Conservation (phyloP, 106 monocot genomes). For the Amphibolis antarctica region DNA sequence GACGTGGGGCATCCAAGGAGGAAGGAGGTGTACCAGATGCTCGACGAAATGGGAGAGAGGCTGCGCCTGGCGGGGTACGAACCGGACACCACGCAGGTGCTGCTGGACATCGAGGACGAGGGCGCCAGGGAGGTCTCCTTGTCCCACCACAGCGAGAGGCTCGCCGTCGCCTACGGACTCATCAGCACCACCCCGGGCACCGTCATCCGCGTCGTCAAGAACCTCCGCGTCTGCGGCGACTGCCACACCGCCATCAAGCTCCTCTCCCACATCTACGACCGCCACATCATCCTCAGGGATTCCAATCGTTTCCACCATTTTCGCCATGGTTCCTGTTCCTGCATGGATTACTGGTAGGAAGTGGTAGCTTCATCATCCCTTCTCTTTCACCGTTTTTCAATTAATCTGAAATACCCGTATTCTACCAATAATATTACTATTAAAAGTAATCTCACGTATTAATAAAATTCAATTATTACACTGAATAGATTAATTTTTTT, state of each 20-base stretch:
- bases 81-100: conserved; percentile 7
- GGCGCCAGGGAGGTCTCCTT: conserved; percentile 3
- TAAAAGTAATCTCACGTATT: too few relatives aligned
- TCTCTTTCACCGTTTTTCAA: too few relatives aligned
- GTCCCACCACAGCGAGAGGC: conserved; percentile 15
- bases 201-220: conserved; percentile 10
- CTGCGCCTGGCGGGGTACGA: conserved; percentile 7
- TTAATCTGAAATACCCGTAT: too few relatives aligned
- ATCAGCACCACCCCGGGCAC: conserved; percentile 11
- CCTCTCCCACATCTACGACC: conserved; percentile 4
- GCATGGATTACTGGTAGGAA: conserved; percentile 14
- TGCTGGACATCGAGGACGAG: conserved; percentile 9
- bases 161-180: conserved; percentile 11
- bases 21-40: conserved; percentile 6
- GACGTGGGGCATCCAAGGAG: conserved; percentile 7
- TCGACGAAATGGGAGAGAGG: conserved; percentile 10
- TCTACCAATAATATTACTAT: too few relatives aligned
- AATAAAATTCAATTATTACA: too few relatives aligned
- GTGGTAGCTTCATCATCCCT: too few relatives aligned
- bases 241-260: conserved; percentile 14
- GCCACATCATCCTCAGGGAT: conserved; percentile 14
- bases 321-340: conserved; percentile 6
- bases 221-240: conserved; percentile 12
- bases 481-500: too few relatives aligned
- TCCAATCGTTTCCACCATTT: conserved; percentile 14